Evolutionary conservation across 306 rosid genomes (phyloP), one percentile per base, ranked within the genome.

Genomic region (Sicyos edulis): DNA sequence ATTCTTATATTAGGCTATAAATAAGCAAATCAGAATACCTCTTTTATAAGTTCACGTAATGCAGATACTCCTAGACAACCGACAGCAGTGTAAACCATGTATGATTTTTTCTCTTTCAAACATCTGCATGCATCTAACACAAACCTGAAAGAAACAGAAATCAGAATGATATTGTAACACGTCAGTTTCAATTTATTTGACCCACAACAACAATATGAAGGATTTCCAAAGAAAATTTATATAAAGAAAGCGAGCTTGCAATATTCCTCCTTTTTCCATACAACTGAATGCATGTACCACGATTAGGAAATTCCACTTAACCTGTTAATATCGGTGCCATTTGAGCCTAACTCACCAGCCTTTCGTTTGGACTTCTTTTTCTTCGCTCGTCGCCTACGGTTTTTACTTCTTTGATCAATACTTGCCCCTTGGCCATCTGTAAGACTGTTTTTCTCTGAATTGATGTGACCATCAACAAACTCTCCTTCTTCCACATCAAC

Each of bases 401-500:
- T 86, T 66, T 75, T 83, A 24, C 51, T 80, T 2, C 19, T 79
- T 50, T 74, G 34, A 63, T 86, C 87, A 58, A 76, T 71, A 58
- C 76, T 78, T 50, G 62, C 49, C 42, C 67, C 64, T 37, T 63
- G 68, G 34, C 44, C 49, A 80, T 81, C 84, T 57, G 67, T 77
- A 1, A 22, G 74, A 70, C 59, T 65, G 81, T 74, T 75, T 66
- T 72, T 78, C 54, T 42, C 86, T 67, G 26, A 51, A 70, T 51
- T 3, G 21, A 70, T 6, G 81, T 69, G 63, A 22, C 59, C 71
- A n/a, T 86, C 88, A 74, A 88, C 75, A 42, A 93, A 60, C 76
- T 90, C 98, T 7, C 98, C 96, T 82, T 88, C 96, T 77, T 92
- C 98, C 16, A 88, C 78, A 77, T 90, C 98, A 10, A 80, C 19